These are phyloP conservation scores for Anthostomella pinea DNA, from an alignment of 2,329 filamentous ascomycete species.

Conservation along the genomic window DNA sequence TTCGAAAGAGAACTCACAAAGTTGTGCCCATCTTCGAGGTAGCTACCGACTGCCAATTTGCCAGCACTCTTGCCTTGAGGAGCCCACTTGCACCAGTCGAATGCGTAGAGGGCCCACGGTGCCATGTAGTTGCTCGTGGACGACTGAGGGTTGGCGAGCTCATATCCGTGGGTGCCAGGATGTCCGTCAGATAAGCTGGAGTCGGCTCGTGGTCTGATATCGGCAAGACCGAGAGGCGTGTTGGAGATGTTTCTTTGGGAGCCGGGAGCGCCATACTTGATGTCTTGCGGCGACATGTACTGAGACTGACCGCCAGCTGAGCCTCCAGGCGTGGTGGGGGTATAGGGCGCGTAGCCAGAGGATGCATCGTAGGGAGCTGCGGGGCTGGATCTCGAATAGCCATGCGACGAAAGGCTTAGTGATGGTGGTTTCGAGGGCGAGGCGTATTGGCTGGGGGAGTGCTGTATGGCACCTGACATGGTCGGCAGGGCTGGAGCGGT, in stretches of 20 bases:
- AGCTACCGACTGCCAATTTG: constrained; percentile 93
- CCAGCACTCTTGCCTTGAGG: constrained; percentile 77
- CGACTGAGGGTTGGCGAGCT: constrained; percentile 61
- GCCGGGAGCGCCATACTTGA: constrained; percentile 55
- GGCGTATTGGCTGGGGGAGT: constrained; percentile 35
- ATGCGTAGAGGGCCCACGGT: constrained; percentile 93
- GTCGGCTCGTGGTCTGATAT: constrained; percentile 85
- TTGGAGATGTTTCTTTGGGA: constrained; percentile 68
- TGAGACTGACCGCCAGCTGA: constrained; percentile 52
- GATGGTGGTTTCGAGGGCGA: constrained; percentile 64
- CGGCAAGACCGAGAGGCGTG: constrained; percentile 84
- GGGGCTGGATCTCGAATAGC: constrained; percentile 83
- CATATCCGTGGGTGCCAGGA: constrained; percentile 61
- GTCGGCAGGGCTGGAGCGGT: constrained; percentile 46
- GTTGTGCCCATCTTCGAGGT: constrained; percentile 96
- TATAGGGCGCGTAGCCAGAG: constrained; percentile 54
- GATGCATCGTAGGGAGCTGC: constrained; percentile 56
- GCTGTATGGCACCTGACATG: constrained; percentile 42
- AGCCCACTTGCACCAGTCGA: constrained; percentile 99
- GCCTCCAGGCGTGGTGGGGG: constrained; percentile 62
- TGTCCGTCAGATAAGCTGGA: constrained; percentile 73
- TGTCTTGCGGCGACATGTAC: constrained; percentile 58
- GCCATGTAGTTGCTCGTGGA: constrained; percentile 90
- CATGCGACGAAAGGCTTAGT: constrained; percentile 64
- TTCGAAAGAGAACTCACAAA: constrained; percentile 61